Base-by-base conservation (phyloP, 805 yeast species). In the Hanseniaspora valbyensis region DNA sequence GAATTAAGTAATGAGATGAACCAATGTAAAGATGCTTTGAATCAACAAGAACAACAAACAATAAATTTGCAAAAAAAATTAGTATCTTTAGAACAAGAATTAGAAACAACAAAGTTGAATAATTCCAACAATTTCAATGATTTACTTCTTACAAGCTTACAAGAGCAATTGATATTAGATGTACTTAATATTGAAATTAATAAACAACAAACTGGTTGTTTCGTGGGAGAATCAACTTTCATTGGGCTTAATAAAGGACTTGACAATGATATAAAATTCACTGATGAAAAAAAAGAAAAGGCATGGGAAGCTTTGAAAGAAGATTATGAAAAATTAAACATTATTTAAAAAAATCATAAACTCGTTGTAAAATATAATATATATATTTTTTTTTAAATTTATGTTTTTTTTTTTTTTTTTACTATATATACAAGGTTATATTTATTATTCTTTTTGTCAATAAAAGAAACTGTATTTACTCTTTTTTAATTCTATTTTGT, bases 281-380 rank as follows among this genome's bases (percentile, higher is more conserved):
- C 43, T 19, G 14, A 19, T 12, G 50, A 46, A 7, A 21, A 25
- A 8, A 42, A 39, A 32, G 37, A 24, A 13, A 39, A 38, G 3
- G 44, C 39, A 10, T 46, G 50, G 50, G 29, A 39, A 36, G 37
- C 49, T 19, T 38, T 44, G 25, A 44, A 44, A 29, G 19, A 36
- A 22, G 13, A 24, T 19, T 19, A 29, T 18, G n/a, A 44, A 16
- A 28, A 19, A 3, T 22, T 29, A 2, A 16, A 38, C 12, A 13
- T 34, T 4, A 19, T 34, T 7, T 34, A 34, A 22, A 16, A 7
- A 7, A 28, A 28, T 28, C 7, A 12, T 8, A 28, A 28, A 28
- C 10, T 28, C 10, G 30, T 8, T 8, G 12, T 24, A 42, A 18
- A 22, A 30, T 10, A 18, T 6, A 2, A 22, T 9, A 2, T 10